phyloP scores from a whole-genome alignment of 2,329 filamentous ascomycete genomes.

The Alternaria sp. region DNA sequence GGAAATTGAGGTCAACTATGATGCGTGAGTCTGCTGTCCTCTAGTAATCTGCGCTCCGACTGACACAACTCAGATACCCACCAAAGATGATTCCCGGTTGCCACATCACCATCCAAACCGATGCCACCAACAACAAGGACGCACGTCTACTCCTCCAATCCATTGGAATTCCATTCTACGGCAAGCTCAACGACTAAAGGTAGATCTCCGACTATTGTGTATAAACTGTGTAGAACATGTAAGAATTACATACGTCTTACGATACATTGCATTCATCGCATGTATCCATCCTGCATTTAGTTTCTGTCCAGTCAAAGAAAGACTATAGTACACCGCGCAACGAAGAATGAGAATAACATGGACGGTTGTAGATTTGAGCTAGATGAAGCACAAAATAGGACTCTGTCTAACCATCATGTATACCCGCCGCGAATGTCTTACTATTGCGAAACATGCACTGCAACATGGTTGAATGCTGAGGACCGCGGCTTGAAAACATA shows the following conservation, averaged over 20 bases:
- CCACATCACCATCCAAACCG: constrained; percentile 83
- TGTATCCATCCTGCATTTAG: neutral
- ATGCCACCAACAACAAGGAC: constrained; percentile 83
- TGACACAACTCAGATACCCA: constrained; percentile 58
- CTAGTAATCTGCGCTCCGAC: neutral
- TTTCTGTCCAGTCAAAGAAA: neutral
- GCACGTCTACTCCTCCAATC: constrained; percentile 76
- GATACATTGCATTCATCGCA: neutral
- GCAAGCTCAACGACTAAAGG: constrained; percentile 62
- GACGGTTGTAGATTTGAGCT: neutral
- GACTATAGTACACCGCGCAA: neutral
- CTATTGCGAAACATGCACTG: neutral
- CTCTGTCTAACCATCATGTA: neutral
- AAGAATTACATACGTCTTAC: neutral
- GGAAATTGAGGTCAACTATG: constrained; percentile 93
- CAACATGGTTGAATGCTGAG: neutral
- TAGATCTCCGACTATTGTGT: constrained; percentile 8
- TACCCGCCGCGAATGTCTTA: neutral
- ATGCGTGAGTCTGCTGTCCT: constrained; percentile 67
- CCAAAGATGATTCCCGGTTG: constrained; percentile 83
- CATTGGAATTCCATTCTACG: constrained; percentile 81
- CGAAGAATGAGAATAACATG: neutral
- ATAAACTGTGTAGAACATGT: constrained; percentile 22
- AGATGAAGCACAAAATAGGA: neutral
- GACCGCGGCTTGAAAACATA: neutral